A percentile compares a stretch with the other conserved stretches of the same genome.
phyloP scores from a whole-genome alignment of 176 grass and related monocot genomes.

The Themeda triandra region DNA sequence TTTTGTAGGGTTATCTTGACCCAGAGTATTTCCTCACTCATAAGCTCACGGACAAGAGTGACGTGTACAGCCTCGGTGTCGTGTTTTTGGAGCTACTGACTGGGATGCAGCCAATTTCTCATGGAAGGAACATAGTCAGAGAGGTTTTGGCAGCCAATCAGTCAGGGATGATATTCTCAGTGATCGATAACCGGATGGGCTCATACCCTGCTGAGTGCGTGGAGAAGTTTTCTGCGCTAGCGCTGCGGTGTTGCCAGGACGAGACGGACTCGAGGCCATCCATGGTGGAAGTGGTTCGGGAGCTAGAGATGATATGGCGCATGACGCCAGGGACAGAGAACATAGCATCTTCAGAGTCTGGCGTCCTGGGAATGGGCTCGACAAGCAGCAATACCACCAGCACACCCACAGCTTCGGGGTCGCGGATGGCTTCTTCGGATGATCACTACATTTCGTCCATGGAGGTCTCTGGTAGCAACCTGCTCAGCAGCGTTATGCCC shows the following conservation, averaged over 20 bases:
- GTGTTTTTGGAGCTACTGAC: slow-evolving; percentile 77
- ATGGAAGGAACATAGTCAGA: slow-evolving; percentile 75
- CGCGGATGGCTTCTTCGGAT: slow-evolving; percentile 27
- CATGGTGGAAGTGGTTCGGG: slow-evolving; percentile 58
- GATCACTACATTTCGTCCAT: slow-evolving; percentile 66
- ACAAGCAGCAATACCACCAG: not conserved
- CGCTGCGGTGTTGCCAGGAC: slow-evolving; percentile 54
- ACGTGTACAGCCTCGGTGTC: slow-evolving; percentile 74
- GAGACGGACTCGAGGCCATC: slow-evolving; percentile 57
- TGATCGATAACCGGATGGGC: slow-evolving; percentile 58
- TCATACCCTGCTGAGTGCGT: slow-evolving; percentile 47
- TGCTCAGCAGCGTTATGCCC: slow-evolving; percentile 71
- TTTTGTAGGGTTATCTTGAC: slow-evolving; percentile 76
- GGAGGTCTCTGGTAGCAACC: slow-evolving; percentile 86
- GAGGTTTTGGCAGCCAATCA: slow-evolving; percentile 56
- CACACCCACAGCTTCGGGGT: slow-evolving; percentile 15
- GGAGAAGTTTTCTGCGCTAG: slow-evolving; percentile 51
- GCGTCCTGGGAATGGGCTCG: not conserved
- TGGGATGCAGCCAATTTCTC: slow-evolving; percentile 82
- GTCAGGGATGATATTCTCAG: slow-evolving; percentile 47
- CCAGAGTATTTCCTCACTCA: slow-evolving; percentile 83
- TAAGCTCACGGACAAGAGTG: slow-evolving; percentile 75
- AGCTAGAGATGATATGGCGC: slow-evolving; percentile 56
- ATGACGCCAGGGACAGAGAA: slow-evolving; percentile 50
- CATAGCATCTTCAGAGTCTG: slow-evolving; percentile 22